Evolutionary conservation across 805 yeast species (phyloP).

Genomic region (Candida xyloterini): DNA sequence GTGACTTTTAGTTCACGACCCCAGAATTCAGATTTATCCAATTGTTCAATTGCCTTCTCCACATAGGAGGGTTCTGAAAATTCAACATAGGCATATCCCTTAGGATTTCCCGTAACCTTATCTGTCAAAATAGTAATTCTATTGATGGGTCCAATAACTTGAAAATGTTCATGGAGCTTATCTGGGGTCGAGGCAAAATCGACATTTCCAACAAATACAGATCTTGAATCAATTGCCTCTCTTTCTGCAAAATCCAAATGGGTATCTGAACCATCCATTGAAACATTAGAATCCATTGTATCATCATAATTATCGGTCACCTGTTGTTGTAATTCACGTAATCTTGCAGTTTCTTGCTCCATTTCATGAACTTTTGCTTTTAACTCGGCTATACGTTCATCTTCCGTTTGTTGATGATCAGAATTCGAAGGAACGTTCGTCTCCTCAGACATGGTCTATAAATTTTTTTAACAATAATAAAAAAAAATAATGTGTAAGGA

Average conservation of each 20-base stretch:
- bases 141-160: conserved; percentile 66
- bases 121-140: conserved; percentile 76
- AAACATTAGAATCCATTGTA: conserved; percentile 16
- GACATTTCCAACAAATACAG: conserved; percentile 81
- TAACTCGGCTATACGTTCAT: conserved; percentile 34
- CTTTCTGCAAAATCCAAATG: conserved; percentile 34
- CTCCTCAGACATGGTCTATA: conserved; percentile 8
- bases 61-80: conserved; percentile 69
- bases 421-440: background rate
- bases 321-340: conserved; percentile 54
- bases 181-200: conserved; percentile 77
- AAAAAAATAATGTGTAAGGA: conserved; percentile 2
- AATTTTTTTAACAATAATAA: background rate
- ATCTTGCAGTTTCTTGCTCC: conserved; percentile 60
- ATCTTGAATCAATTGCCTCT: conserved; percentile 70
- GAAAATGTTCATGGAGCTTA: conserved; percentile 73
- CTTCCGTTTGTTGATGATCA: conserved; percentile 11
- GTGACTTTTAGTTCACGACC: conserved; percentile 72
- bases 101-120: conserved; percentile 74
- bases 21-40: conserved; percentile 63
- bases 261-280: conserved; percentile 12
- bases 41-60: conserved; percentile 53
- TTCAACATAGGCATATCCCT: conserved; percentile 86
- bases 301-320: conserved; percentile 15
- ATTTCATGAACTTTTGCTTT: conserved; percentile 49